A percentile compares a stretch with the other conserved stretches of the same genome.
Evolutionary conservation across 805 yeast genomes (phyloP).

Genomic region (Ogataea parapolymorpha): DNA sequence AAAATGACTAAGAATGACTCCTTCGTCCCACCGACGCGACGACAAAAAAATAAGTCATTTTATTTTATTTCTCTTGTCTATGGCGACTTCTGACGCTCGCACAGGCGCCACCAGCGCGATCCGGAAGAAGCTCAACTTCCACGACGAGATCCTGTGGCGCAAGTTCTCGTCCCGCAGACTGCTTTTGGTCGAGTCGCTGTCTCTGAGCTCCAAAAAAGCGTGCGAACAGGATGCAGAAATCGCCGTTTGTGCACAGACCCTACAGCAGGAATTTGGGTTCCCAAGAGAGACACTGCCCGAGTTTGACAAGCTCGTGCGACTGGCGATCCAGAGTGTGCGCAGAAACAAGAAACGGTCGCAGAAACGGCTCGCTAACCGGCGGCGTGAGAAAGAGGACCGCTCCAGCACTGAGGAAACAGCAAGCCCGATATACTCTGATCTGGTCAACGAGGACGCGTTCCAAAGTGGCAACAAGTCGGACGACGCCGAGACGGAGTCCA

Average conservation of each 20-base stretch:
- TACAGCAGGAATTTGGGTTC: slow-evolving; percentile 77
- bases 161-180: slow-evolving; percentile 85
- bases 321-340: slow-evolving; percentile 91
- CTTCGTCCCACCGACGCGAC: slow-evolving; percentile 8
- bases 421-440: slow-evolving; percentile 15
- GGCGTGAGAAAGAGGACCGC: slow-evolving; percentile 13
- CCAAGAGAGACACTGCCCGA: slow-evolving; percentile 57
- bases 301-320: slow-evolving; percentile 85
- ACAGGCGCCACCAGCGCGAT: slow-evolving; percentile 41
- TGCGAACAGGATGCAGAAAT: slow-evolving; percentile 89
- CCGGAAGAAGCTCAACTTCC: slow-evolving; percentile 63
- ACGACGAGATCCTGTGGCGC: slow-evolving; percentile 84
- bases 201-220: slow-evolving; percentile 65
- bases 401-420: slow-evolving; percentile 30
- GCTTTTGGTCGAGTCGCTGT: slow-evolving; percentile 78
- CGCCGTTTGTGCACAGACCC: slow-evolving; percentile 67
- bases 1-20: background rate
- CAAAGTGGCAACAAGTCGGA: slow-evolving; percentile 1
- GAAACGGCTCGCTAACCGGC: slow-evolving; percentile 32
- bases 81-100: slow-evolving; percentile 13
- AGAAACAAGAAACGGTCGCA: slow-evolving; percentile 74
- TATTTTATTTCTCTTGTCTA: slow-evolving; percentile 3
- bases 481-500: slow-evolving; percentile 32
- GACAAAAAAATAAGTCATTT: slow-evolving; percentile 1
- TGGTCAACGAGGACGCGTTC: slow-evolving; percentile 19